Base-by-base conservation (phyloP, 805 yeast species). In the Candida methanosorbosa region DNA sequence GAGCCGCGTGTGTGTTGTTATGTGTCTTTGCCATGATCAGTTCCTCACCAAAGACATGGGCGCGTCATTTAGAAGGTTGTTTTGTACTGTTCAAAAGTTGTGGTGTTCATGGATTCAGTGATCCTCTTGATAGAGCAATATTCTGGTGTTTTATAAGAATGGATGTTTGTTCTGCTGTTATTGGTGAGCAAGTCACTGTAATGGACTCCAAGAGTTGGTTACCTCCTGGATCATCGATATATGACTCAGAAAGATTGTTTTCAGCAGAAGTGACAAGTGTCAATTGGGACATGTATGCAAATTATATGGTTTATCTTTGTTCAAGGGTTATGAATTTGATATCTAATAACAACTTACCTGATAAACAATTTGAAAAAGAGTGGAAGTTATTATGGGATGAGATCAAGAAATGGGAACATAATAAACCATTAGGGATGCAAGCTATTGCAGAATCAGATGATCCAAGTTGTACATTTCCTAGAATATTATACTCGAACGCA, bases 71-170 rank as follows among this genome's bases (percentile, higher is more conserved):
- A 15, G 62, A 52, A 39, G 68, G 63, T 9, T 63, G 66, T 41
- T 58, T 61, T 4, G 49, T 57, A 0, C 40, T 62, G 40, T 56
- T 67, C 34, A 50, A 57, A 27, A 56, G 63, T 12, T 58, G 59
- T 30, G 57, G 56, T 6, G 57, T 66, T 30, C 48, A 60, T 41
- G 70, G 68, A 1, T 53, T 58, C 29, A 49, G 62, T 27, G 49
- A 54, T 20, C 41, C 39, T 16, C 49, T 64, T 16, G 61, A 60
- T 30, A 43, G 66, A 37, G 59, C 64, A 0, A 44, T 66, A 29
- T 64, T 68, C 36, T 68, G 72, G 72, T 57, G 61, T 32, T 62
- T 64, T 45, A 63, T 63, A 2, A 45, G 68, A 18, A 52, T 64
- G 55, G 72, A 66, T 40, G 52, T 64, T 8, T 57, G 49, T 4